These are phyloP conservation scores for Phytophthora ramorum DNA, from an alignment of 352 stramenopile species.

Conservation along the genomic window DNA sequence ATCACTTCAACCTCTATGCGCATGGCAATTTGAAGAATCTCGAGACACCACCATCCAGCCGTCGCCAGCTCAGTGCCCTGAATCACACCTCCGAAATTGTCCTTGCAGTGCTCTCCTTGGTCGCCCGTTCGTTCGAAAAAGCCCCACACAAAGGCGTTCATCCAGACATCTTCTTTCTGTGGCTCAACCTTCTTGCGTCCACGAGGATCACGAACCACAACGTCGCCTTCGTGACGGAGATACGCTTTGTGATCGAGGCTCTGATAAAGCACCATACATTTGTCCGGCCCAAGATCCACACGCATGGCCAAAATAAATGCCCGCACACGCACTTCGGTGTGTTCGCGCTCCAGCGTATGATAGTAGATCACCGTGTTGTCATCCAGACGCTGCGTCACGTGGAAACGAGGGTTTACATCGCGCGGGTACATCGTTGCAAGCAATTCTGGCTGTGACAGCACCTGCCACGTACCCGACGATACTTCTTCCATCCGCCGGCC, in stretches of 20 bases:
- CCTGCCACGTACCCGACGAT: constrained; percentile 40
- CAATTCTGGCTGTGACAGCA: constrained; percentile 46
- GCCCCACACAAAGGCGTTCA: constrained; percentile 66
- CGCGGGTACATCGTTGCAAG: constrained; percentile 50
- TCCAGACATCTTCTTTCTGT: constrained; percentile 61
- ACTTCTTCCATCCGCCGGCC: constrained; percentile 37
- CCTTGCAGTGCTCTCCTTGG: constrained; percentile 41
- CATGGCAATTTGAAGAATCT: constrained; percentile 66
- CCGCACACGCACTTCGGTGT: constrained; percentile 46
- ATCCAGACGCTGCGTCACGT: constrained; percentile 63
- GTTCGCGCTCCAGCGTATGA: constrained; percentile 59
- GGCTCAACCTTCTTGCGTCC: constrained; percentile 48
- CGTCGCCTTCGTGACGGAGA: constrained; percentile 45
- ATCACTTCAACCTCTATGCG: constrained; percentile 56
- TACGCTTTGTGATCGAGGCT: constrained; percentile 53
- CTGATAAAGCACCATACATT: constrained; percentile 50
- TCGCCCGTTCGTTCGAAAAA: constrained; percentile 42
- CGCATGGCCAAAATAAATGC: constrained; percentile 55
- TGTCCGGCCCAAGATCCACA: constrained; percentile 36
- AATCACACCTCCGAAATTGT: constrained; percentile 64
- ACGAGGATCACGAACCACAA: constrained; percentile 41
- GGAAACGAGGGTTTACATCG: constrained; percentile 53
- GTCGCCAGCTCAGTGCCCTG: constrained; percentile 53
- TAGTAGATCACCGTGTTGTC: constrained; percentile 66
- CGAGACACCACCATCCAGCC: constrained; percentile 63